Percentiles rank a stretch among this genome's conserved stretches.
Evolutionary conservation across 805 yeast genomes (phyloP).

Genomic region (Hyphopichia homilentoma): DNA sequence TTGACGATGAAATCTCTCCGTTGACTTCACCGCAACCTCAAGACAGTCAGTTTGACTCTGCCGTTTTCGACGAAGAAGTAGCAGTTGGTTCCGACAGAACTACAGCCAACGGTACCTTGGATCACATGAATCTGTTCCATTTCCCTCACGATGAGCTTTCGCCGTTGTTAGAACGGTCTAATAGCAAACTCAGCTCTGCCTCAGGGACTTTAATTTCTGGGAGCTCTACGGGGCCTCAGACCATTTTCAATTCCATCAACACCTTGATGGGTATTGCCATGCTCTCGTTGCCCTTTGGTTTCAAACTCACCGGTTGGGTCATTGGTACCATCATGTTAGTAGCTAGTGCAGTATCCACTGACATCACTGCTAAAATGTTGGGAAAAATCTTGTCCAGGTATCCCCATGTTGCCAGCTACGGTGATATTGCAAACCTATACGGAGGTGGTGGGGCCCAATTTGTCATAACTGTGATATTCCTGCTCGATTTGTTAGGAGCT

Average conservation of each 20-base stretch:
- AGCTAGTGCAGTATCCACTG: slow-evolving; percentile 46
- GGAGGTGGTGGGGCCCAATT: slow-evolving; percentile 45
- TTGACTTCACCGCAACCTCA: slow-evolving; percentile 18
- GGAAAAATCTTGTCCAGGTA: slow-evolving; percentile 44
- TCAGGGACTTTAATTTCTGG: slow-evolving; percentile 12
- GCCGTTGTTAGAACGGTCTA: slow-evolving; percentile 4
- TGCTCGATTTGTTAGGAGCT: slow-evolving; percentile 60
- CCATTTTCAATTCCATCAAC: slow-evolving; percentile 65
- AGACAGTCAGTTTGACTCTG: no score
- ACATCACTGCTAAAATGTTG: slow-evolving; percentile 50
- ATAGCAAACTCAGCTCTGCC: slow-evolving; percentile 1
- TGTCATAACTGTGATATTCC: slow-evolving; percentile 46
- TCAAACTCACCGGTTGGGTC: slow-evolving; percentile 66
- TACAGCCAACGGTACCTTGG: slow-evolving; percentile 1
- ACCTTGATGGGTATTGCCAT: slow-evolving; percentile 75
- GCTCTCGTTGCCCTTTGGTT: slow-evolving; percentile 67
- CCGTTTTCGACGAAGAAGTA: no score
- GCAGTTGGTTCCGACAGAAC: slow-evolving; percentile 7
- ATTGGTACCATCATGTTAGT: slow-evolving; percentile 42
- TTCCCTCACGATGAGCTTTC: slow-evolving; percentile 15
- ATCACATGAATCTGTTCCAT: slow-evolving; percentile 14
- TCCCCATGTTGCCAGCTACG: slow-evolving; percentile 47
- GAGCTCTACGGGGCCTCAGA: slow-evolving; percentile 62
- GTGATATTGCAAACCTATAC: slow-evolving; percentile 51
- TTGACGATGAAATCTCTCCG: slow-evolving; percentile 18